Evolutionary conservation across 495 filamentous ascomycete species (phyloP), one percentile per base, ranked within the genome.

Genomic region (Hypoxylon fragiforme): DNA sequence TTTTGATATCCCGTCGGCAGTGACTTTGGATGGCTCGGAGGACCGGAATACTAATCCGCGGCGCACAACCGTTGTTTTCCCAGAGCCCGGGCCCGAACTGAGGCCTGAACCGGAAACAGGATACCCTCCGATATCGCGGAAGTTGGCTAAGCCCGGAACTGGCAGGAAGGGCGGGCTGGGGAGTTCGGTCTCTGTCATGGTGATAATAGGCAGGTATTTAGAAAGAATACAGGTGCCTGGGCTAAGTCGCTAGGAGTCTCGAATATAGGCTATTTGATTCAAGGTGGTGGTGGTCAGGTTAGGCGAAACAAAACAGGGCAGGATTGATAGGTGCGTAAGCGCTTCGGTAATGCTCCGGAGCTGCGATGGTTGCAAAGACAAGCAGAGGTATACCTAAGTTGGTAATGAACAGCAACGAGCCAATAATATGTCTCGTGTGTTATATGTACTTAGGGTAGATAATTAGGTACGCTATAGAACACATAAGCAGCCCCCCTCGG

Each of bases 101-200:
- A 39, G 19, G 21, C 13, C 34, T 1, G 34, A 37, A 37, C 34
- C 34, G 3, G 34, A 18, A 14, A 81, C 57, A 36, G 75, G 68
- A 57, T 81, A 80, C 14, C 78, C 81, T 46, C 82, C 82, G 1
- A 83, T 61, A 44, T 85, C 81, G 39, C 85, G 76, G 57, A 88
- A 76, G 60, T 88, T 87, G 46, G 67, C 66, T 39, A 86, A 69
- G 0, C 81, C 80, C 0, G 72, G 68, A 21, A 83, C 67, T 11
- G 59, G 26, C 45, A 80, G 57, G 66, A 85, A 86, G 21, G 82
- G 84, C 0, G 74, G 72, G 8, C 65, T 65, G n/a, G 73, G 74
- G 1, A 69, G 60, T 26, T 54, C 39, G 13, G 1, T 19, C 13
- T 44, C 52, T 2, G 46, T 39, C 58, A 49, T 52, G 21, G 9